Base-by-base conservation (phyloP, 345 rosid species). In the Ceriops tagal region DNA sequence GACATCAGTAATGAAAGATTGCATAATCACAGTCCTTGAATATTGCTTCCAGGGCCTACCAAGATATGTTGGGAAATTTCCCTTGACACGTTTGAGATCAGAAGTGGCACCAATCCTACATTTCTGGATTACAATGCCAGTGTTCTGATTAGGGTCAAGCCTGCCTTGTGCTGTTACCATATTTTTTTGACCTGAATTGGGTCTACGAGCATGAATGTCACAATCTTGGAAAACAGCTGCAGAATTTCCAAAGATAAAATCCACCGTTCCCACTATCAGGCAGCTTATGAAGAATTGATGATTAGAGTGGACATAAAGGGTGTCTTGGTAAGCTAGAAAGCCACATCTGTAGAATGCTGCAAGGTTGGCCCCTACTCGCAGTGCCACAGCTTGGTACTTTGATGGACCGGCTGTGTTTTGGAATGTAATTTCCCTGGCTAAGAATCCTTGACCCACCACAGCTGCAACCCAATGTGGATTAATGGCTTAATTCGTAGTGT, bases 91-190 rank as follows among this genome's bases (percentile, higher is more conserved):
- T 34, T 11, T 61, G 55, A 91, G 83, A 68, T 91, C 97, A 5
- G 79, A 77, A 39, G 96, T 87, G 67, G 88, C 91, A 6, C 88
- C 91, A 52, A 91, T 91, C 68, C 96, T 64, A 9, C 82, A 87
- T 59, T 87, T 91, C 35, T 91, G 97, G 53, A 91, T 89, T 31
- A 91, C 96, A 15, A 91, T 91, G 27, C 97, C 95, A 0, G 97
- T 91, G 87, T 86, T 86, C 47, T 91, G 97, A 71, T 91, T 91
- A 5, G 91, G 88, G 66, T 91, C 97, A 0, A 80, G 77, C 30
- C 96, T 72, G 57, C 97, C 97, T 35, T 91, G 97, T 9, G 97
- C 97, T 0, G 97, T 91, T 61, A 91, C 78, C 96, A 91, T 91
- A 83, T 89, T 91, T 62, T 87, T 91, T 82, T 91, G 95, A 15